phyloP scores from a whole-genome alignment of 495 filamentous ascomycete genomes.

The Trichoderma gamsii region DNA sequence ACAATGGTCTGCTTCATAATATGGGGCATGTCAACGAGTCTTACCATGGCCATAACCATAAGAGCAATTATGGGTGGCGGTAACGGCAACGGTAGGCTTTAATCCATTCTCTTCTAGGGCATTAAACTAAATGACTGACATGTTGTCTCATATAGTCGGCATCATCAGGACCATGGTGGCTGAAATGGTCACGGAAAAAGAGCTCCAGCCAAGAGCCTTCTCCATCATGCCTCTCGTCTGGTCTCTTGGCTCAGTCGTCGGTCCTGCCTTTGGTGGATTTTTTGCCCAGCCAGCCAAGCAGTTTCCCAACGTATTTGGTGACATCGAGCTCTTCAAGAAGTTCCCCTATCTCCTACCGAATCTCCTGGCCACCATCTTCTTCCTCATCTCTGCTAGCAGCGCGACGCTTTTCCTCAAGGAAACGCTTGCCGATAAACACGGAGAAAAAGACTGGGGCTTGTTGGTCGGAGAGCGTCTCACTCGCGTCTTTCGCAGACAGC shows the following conservation, averaged over 20 bases:
- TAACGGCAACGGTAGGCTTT: conserved; percentile 55
- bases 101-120: too few relatives aligned
- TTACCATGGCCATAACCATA: conserved; percentile 64
- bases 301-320: conserved; percentile 58
- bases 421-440: conserved; percentile 60
- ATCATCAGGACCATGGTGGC: conserved; percentile 67
- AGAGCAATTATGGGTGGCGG: conserved; percentile 61
- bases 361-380: conserved; percentile 63
- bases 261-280: conserved; percentile 79
- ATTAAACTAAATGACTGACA: conserved; percentile 2
- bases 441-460: conserved; percentile 62
- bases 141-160: conserved; percentile 38
- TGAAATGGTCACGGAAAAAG: conserved; percentile 72
- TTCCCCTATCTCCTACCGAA: conserved; percentile 84
- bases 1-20: conserved; percentile 68
- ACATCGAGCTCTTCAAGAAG: conserved; percentile 57
- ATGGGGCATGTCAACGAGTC: conserved; percentile 70
- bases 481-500: conserved; percentile 26
- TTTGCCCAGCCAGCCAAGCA: conserved; percentile 73
- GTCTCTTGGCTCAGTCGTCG: conserved; percentile 80
- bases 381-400: conserved; percentile 63
- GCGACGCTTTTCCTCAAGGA: conserved; percentile 73
- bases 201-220: conserved; percentile 76
- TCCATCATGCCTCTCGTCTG: conserved; percentile 79
- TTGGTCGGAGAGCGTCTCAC: conserved; percentile 53